Percentiles rank a stretch among this genome's conserved stretches.
Evolutionary conservation across 129 eudicot genomes (phyloP).

Genomic region (Silybum marianum): DNA sequence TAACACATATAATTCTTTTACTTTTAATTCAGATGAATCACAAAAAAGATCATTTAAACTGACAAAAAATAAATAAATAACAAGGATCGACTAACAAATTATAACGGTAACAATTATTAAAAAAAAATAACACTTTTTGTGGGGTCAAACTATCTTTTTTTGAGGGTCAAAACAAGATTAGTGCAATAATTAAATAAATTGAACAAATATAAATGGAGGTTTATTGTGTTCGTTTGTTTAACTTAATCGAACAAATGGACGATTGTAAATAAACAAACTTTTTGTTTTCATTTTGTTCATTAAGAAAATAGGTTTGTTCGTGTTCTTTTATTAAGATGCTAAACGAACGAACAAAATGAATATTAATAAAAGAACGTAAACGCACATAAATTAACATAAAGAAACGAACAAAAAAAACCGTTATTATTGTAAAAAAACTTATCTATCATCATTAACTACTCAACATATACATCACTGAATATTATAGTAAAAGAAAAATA

Average conservation of each 20-base stretch:
- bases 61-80: no score
- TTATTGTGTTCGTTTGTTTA: not conserved
- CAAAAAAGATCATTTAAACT: no score
- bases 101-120: no score
- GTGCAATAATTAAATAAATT: not conserved
- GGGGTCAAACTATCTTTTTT: no score
- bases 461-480: not conserved
- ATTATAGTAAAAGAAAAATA: no score
- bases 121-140: no score
- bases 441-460: not conserved
- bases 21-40: no score
- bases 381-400: no score
- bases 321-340: not conserved
- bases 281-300: not conserved
- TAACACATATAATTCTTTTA: no score
- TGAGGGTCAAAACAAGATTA: no score
- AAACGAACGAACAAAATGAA: not conserved
- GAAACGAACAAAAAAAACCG: not conserved
- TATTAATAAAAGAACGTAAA: not conserved
- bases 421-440: not conserved
- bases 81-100: no score
- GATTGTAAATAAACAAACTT: not conserved
- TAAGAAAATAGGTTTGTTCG: not conserved
- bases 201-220: not conserved
- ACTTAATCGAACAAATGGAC: not conserved